A percentile compares a stretch with the other conserved stretches of the same genome.
phyloP scores from a whole-genome alignment of 179 eudicot species.

The Vitellaria paradoxa region DNA sequence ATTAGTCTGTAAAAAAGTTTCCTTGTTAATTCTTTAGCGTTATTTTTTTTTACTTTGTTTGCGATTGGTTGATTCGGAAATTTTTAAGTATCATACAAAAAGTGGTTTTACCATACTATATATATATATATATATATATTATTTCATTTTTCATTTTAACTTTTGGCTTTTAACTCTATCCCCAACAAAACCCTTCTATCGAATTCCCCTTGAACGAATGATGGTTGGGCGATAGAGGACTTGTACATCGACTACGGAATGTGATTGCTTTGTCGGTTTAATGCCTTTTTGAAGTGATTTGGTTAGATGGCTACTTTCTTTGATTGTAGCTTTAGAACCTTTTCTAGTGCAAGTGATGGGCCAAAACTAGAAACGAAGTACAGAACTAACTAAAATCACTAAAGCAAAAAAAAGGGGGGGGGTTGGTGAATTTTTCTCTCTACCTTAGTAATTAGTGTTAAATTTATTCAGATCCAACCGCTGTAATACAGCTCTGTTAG shows the following conservation, averaged over 20 bases:
- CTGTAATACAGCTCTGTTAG: neutral
- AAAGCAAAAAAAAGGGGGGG: neutral
- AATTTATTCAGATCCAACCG: neutral
- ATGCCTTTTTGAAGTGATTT: neutral
- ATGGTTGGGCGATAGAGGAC: neutral
- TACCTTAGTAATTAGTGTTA: neutral
- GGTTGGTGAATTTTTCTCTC: neutral
- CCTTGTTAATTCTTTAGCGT: no score
- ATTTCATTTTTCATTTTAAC: no score
- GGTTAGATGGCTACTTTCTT: neutral
- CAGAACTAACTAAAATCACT: neutral
- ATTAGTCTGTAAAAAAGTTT: no score
- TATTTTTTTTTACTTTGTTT: no score
- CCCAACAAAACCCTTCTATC: neutral
- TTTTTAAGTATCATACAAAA: no score
- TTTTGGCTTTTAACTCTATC: no score
- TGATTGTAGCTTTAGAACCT: neutral
- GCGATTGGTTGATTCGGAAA: no score
- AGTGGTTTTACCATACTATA: no score
- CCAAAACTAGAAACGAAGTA: neutral
- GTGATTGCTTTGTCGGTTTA: conserved; percentile 4
- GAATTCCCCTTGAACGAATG: neutral
- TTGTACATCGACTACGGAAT: neutral
- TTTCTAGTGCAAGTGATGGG: conserved; percentile 2
- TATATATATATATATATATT: no score